Evolutionary conservation across 495 filamentous ascomycete genomes (phyloP).

Genomic region (Penicillium parvum): DNA sequence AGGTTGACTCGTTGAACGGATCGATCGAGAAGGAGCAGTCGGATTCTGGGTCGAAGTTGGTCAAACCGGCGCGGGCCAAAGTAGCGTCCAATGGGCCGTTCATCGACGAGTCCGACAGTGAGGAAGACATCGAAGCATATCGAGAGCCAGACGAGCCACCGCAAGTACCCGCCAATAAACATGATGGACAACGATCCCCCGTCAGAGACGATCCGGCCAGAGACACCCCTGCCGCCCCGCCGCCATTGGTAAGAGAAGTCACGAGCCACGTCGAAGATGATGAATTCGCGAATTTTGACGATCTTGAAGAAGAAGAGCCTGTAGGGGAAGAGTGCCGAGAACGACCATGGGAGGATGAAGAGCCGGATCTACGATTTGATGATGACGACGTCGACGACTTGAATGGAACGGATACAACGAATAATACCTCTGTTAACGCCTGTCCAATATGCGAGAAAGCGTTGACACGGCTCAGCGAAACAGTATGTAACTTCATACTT

Average conservation of each 20-base stretch:
- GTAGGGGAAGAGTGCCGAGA: slow-evolving; percentile 42
- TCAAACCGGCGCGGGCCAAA: slow-evolving; percentile 6
- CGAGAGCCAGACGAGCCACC: slow-evolving; percentile 16
- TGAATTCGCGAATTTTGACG: slow-evolving; percentile 65
- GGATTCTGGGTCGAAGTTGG: slow-evolving; percentile 6
- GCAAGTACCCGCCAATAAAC: not conserved
- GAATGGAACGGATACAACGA: slow-evolving; percentile 40
- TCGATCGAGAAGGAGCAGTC: slow-evolving; percentile 6
- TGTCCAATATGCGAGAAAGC: slow-evolving; percentile 76
- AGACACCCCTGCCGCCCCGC: slow-evolving; percentile 31
- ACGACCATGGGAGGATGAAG: slow-evolving; percentile 27
- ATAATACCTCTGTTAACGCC: slow-evolving; percentile 27
- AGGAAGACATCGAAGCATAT: slow-evolving; percentile 44
- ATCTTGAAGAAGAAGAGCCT: slow-evolving; percentile 51
- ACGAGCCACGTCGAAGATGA: slow-evolving; percentile 54
- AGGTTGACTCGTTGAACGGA: slow-evolving; percentile 28
- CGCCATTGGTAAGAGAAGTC: slow-evolving; percentile 50
- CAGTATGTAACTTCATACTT: slow-evolving; percentile 28
- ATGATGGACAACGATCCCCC: slow-evolving; percentile 5
- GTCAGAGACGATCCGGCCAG: slow-evolving; percentile 44
- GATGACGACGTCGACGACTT: slow-evolving; percentile 18
- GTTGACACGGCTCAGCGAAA: slow-evolving; percentile 55
- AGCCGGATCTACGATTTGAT: slow-evolving; percentile 16
- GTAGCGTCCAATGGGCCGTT: slow-evolving; percentile 49
- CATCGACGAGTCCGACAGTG: slow-evolving; percentile 64